Evolutionary conservation across 208 protist species (phyloP).

Genomic region (Wallacemonas sp.): DNA sequence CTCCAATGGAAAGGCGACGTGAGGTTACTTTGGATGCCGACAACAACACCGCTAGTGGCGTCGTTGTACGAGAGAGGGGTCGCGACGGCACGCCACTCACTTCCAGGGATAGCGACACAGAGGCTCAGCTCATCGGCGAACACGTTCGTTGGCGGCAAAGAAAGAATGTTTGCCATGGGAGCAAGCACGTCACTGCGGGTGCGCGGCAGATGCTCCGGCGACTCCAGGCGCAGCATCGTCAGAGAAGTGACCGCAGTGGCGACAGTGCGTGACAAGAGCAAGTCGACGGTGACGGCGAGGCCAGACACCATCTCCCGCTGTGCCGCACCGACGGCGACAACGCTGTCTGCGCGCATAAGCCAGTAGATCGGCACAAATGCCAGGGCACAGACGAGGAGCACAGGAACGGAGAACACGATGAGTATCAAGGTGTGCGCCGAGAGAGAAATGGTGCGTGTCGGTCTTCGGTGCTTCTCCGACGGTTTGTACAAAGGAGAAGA

Average conservation of each 20-base stretch:
- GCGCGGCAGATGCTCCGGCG: neutral
- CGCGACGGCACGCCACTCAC: neutral
- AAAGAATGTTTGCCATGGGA: neutral
- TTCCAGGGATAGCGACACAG: neutral
- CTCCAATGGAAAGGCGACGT: neutral
- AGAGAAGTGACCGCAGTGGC: neutral
- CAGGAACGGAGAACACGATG: neutral
- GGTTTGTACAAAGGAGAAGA: no score
- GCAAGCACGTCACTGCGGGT: neutral
- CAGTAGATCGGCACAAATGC: conserved; percentile 2
- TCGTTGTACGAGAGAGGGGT: no score
- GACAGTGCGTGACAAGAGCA: neutral
- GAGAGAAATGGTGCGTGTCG: neutral
- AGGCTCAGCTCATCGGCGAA: neutral
- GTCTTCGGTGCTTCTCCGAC: no score
- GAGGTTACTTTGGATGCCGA: neutral
- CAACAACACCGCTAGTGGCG: no score
- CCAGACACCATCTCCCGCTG: conserved; percentile 5
- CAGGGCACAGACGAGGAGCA: neutral
- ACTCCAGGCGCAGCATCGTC: neutral
- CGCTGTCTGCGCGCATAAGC: neutral
- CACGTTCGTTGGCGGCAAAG: neutral
- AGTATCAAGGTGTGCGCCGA: neutral
- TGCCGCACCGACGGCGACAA: neutral
- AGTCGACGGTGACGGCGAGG: neutral